Percentiles rank a stretch among this genome's conserved stretches.
These are phyloP conservation scores for Salix udensis DNA, from an alignment of 345 rosid species.

Conservation along the genomic window DNA sequence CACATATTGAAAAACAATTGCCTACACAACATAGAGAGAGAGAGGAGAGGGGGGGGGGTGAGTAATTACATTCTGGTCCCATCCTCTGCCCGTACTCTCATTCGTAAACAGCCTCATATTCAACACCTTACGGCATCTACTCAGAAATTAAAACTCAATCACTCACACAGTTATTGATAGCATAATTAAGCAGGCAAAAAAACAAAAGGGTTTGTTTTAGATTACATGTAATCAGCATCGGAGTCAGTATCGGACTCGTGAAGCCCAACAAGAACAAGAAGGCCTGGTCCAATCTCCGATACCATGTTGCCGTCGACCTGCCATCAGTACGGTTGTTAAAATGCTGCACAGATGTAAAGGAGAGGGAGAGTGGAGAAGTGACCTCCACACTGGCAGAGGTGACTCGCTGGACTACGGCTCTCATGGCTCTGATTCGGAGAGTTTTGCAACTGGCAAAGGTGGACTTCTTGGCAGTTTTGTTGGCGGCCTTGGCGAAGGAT, in stretches of 20 bases:
- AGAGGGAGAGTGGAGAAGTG: not conserved
- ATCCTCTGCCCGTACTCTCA: constrained; percentile 67
- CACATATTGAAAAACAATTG: not conserved
- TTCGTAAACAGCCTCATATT: constrained; percentile 87
- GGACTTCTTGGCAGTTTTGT: too few species aligned
- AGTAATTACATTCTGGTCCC: constrained; percentile 74
- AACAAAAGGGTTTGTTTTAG: not conserved
- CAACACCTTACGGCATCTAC: constrained; percentile 77
- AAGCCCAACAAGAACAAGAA: constrained; percentile 69
- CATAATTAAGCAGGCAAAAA: not conserved
- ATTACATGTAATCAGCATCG: constrained; percentile 76
- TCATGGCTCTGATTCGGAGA: constrained; percentile 60
- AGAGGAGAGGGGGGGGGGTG: not conserved
- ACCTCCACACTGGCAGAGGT: constrained; percentile 74
- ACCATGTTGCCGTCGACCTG: constrained; percentile 74
- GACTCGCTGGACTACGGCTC: constrained; percentile 82
- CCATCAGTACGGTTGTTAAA: not conserved
- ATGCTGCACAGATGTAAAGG: not conserved
- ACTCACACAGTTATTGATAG: not conserved
- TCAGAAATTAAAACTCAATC: not conserved
- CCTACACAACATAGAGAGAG: not conserved
- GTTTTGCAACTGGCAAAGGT: not conserved
- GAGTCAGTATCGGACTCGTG: constrained; percentile 75
- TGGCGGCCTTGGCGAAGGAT: too few species aligned
- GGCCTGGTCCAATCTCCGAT: constrained; percentile 86